phyloP scores from a whole-genome alignment of 768 basidiomycete genomes.

The Hericium erinaceus region DNA sequence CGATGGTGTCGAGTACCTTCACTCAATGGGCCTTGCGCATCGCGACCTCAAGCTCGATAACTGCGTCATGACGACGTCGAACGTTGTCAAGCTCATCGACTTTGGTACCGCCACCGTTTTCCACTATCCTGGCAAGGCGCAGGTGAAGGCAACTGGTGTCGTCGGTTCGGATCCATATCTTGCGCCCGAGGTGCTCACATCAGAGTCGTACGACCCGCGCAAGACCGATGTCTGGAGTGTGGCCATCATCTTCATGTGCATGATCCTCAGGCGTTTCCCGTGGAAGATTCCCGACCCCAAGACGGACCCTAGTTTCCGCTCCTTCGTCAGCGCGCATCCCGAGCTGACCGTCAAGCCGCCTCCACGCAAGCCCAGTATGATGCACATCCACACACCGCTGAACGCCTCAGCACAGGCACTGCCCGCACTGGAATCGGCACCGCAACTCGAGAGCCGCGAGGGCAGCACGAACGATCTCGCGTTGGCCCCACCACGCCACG shows the following conservation, averaged over 20 bases:
- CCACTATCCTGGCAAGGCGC: constrained; percentile 90
- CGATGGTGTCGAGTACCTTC: constrained; percentile 95
- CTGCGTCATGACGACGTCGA: constrained; percentile 94
- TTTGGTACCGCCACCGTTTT: constrained; percentile 99
- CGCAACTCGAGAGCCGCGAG: neutral
- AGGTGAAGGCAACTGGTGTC: constrained; percentile 72
- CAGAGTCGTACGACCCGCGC: constrained; percentile 83
- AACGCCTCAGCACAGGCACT: neutral
- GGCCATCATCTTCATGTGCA: constrained; percentile 98
- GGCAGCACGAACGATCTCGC: neutral
- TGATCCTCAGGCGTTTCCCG: constrained; percentile 94
- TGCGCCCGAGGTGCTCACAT: constrained; percentile 86
- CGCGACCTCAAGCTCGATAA: constrained; percentile 99
- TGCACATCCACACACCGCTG: neutral
- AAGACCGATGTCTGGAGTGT: constrained; percentile 99
- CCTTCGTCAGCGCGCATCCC: constrained; percentile 90
- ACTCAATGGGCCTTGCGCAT: constrained; percentile 95
- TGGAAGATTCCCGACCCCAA: constrained; percentile 98
- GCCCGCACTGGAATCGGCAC: neutral
- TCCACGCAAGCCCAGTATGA: constrained; percentile 3
- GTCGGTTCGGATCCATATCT: constrained; percentile 98
- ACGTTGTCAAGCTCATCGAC: constrained; percentile 97
- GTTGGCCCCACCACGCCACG: neutral
- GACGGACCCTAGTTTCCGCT: constrained; percentile 83
- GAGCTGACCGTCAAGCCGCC: constrained; percentile 47